These are phyloP conservation scores for Ophiocordyceps camponoti-rufipedis DNA, from an alignment of 2,329 filamentous ascomycete genomes.

Conservation along the genomic window DNA sequence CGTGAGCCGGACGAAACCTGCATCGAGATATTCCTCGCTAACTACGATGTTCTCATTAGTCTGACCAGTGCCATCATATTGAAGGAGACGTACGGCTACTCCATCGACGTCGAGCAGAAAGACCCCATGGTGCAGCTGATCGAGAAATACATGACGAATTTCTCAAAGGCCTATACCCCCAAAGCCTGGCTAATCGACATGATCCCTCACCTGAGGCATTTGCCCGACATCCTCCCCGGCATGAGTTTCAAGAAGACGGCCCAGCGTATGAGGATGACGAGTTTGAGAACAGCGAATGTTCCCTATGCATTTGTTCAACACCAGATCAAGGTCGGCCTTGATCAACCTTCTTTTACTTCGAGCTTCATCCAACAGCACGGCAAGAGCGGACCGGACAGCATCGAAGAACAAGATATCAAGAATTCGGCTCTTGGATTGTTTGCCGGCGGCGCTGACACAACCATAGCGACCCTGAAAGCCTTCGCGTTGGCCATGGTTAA, in stretches of 20 bases:
- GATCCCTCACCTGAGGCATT: not conserved
- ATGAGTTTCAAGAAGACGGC: not conserved
- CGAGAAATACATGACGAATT: conserved; percentile 11
- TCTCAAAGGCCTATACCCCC: conserved; percentile 11
- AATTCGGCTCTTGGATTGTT: conserved; percentile 1
- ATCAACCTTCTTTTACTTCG: not conserved
- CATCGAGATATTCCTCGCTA: too few species aligned
- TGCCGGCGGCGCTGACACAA: conserved; percentile 5
- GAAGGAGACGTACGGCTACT: conserved; percentile 11
- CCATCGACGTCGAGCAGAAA: conserved; percentile 9
- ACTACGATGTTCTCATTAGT: not conserved
- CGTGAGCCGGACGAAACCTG: not conserved
- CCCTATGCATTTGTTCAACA: not conserved
- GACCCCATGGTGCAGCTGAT: conserved; percentile 14
- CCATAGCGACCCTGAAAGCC: not conserved
- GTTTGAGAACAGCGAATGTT: not conserved
- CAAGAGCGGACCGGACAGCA: not conserved
- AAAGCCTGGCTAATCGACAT: conserved; percentile 14
- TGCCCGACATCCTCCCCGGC: not conserved
- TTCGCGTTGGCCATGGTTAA: conserved; percentile 29
- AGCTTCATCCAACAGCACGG: not conserved
- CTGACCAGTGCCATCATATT: conserved; percentile 3
- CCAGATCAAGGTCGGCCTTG: not conserved
- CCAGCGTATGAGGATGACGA: not conserved
- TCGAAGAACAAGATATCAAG: conserved; percentile 1